These are phyloP conservation scores for Rhododendron kiyosumense DNA, from an alignment of 148 eudicot species.

Conservation along the genomic window DNA sequence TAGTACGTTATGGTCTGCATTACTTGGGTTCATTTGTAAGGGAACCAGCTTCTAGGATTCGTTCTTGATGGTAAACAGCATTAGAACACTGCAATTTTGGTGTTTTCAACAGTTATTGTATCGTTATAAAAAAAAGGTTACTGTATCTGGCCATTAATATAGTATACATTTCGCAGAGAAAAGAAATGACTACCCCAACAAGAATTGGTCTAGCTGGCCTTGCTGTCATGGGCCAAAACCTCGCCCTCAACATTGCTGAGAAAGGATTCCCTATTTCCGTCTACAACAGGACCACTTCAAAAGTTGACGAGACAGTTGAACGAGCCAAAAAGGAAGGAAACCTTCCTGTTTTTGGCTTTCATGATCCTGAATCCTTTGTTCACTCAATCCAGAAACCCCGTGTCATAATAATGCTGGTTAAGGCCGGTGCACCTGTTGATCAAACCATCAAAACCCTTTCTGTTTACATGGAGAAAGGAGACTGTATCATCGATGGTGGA, in stretches of 20 bases:
- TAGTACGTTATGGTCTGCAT: background rate
- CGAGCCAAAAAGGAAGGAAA: conserved; percentile 82
- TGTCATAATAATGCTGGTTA: conserved; percentile 83
- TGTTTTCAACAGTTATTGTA: background rate
- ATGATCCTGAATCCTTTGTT: conserved; percentile 80
- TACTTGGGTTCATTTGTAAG: background rate
- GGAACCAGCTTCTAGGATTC: background rate
- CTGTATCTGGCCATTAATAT: background rate
- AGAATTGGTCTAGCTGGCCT: conserved; percentile 96
- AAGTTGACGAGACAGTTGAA: conserved; percentile 84
- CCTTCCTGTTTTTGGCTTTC: conserved; percentile 78
- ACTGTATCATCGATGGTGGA: conserved; percentile 88
- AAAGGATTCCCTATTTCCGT: conserved; percentile 92
- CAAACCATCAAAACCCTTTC: conserved; percentile 80
- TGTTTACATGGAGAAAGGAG: conserved; percentile 74
- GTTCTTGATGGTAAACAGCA: background rate
- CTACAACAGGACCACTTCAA: conserved; percentile 81
- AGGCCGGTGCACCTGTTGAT: conserved; percentile 91
- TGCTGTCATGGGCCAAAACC: conserved; percentile 96
- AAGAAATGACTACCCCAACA: conserved; percentile 58
- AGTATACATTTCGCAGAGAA: conserved; percentile 11
- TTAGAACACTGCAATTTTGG: background rate
- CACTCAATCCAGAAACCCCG: conserved; percentile 81
- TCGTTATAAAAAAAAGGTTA: background rate
- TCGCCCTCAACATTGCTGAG: conserved; percentile 94